phyloP scores from a whole-genome alignment of 208 protist species.

The Leishmania lainsoni region DNA sequence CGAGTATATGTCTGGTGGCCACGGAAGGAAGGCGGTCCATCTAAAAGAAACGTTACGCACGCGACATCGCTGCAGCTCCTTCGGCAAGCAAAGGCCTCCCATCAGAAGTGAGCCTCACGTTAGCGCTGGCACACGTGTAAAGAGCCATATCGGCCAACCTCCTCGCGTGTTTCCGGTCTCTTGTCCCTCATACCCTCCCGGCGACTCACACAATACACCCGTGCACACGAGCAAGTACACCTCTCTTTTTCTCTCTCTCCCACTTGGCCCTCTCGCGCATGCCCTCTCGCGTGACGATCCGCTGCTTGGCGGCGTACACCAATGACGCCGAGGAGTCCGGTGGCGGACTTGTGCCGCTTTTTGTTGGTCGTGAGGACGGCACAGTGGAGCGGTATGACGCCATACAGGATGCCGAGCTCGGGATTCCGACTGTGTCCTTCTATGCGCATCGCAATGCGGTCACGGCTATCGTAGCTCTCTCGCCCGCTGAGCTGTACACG shows the following conservation, averaged over 20 bases:
- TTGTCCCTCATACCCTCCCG: background rate
- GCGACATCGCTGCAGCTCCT: background rate
- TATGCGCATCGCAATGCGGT: conserved; percentile 68
- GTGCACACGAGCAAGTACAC: background rate
- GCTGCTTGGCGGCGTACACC: conserved; percentile 50
- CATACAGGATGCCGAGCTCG: conserved; percentile 54
- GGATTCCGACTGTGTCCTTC: conserved; percentile 49
- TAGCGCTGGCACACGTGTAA: background rate
- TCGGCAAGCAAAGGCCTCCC: background rate
- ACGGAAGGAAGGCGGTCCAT: background rate
- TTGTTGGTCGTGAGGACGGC: conserved; percentile 77
- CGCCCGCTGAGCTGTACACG: conserved; percentile 53
- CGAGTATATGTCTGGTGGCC: background rate
- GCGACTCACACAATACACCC: background rate
- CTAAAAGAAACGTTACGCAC: background rate
- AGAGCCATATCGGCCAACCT: background rate
- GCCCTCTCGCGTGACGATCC: conserved; percentile 44
- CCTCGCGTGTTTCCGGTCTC: background rate
- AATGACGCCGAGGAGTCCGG: conserved; percentile 39
- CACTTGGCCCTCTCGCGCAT: background rate
- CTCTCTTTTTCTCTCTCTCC: background rate
- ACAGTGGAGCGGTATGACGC: conserved; percentile 74
- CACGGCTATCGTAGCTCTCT: conserved; percentile 53
- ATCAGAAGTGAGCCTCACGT: no score
- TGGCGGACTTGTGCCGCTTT: conserved; percentile 48